Percentiles rank a stretch among this genome's conserved stretches.
phyloP scores from a whole-genome alignment of 805 yeast species.

The Yamadazyma sp. region DNA sequence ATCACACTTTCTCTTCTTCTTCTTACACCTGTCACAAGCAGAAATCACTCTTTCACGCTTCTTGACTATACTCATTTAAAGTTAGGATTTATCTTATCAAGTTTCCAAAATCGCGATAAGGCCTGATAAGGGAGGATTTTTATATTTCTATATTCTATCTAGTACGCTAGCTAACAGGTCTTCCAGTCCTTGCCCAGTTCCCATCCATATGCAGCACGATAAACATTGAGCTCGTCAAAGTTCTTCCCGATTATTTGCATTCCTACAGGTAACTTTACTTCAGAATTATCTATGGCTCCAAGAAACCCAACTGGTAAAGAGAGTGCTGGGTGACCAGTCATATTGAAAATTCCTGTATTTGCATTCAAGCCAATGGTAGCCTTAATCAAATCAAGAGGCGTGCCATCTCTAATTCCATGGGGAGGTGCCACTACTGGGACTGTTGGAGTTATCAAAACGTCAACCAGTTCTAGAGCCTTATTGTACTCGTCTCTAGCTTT shows the following conservation, averaged over 20 bases:
- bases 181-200: conserved; percentile 15
- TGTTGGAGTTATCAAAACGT: conserved; percentile 17
- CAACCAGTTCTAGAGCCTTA: conserved; percentile 15
- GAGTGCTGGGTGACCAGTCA: conserved; percentile 18
- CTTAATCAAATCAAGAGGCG: conserved; percentile 15
- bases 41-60: conserved; percentile 4
- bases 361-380: conserved; percentile 16
- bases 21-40: conserved; percentile 16
- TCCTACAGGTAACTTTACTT: conserved; percentile 15
- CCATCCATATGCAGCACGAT: conserved; percentile 16
- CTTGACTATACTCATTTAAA: too few species aligned
- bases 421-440: conserved; percentile 18
- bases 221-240: conserved; percentile 13
- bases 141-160: too few species aligned
- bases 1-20: conserved; percentile 15
- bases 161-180: neutral
- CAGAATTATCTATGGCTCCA: conserved; percentile 14
- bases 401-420: conserved; percentile 16
- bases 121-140: too few species aligned
- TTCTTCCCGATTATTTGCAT: conserved; percentile 18
- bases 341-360: conserved; percentile 17
- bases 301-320: conserved; percentile 15
- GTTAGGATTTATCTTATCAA: too few species aligned
- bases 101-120: too few species aligned
- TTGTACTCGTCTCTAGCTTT: conserved; percentile 16